Evolutionary conservation across 2,329 filamentous ascomycete species (phyloP), one percentile per base, ranked within the genome.

Genomic region (Aspergillus novofumigatus): DNA sequence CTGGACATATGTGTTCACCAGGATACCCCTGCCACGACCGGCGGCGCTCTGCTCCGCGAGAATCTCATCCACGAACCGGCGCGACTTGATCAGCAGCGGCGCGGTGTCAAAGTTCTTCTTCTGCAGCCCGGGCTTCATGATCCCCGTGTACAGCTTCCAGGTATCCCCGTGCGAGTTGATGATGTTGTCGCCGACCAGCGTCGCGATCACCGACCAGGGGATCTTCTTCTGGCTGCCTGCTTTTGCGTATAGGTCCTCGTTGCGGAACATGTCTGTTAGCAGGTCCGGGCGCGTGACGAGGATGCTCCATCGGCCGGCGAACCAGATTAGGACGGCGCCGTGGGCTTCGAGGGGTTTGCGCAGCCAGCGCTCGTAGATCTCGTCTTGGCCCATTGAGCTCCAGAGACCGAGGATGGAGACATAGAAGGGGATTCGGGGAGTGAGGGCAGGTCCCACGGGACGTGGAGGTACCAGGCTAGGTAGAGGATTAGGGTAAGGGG

Each of bases 241-340:
- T 62, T 76, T 79, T 9, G 64, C 61, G 51, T 68, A 70, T 4
- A 65, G 48, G 9, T 69, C 55, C 50, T 72, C 70, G 38, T 71
- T 66, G 14, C 67, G 69, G 38, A 73, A 70, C 59, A 73, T 66
- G 48, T 80, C 75, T 3, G 72, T 70, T 3, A 82, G 59, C 56
- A 77, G 79, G 0, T 72, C 62, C 1, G 80, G 79, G 4, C 72
- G 73, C 49, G 75, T 75, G 0, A 81, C 75, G 10, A 82, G 66
- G 3, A 82, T 68, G 49, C 78, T 80, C 80, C 80, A 82, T 44
- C 72, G 73, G 0, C 76, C 78, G 1, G 74, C 79, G 35, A 80
- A 80, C 68, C 78, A 81, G 28, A 81, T 67, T 55, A 79, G 76
- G 20, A 81, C 79, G 1, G 78, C 79, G 3, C 80, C 69, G 51